phyloP scores from a whole-genome alignment of 129 eudicot genomes.

The Helichrysum umbraculigerum region DNA sequence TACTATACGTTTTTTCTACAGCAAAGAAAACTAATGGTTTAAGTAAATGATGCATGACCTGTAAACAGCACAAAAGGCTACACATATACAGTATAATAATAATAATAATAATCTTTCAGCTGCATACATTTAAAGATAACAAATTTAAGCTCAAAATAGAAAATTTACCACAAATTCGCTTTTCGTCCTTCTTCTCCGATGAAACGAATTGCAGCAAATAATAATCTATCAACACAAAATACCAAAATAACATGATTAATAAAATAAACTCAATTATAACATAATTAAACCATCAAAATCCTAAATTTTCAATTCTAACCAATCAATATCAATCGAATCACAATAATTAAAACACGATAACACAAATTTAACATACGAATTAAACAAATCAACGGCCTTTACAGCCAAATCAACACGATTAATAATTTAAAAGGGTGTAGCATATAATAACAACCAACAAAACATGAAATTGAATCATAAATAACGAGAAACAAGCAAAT shows the following conservation, averaged over 20 bases:
- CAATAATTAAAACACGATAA: neutral
- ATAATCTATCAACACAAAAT: constrained; percentile 4
- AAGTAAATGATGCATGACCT: constrained; percentile 4
- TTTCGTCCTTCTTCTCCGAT: constrained; percentile 19
- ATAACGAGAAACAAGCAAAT: neutral
- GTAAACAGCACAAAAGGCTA: constrained; percentile 19
- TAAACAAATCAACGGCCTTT: constrained; percentile 14
- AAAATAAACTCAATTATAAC: constrained; percentile 17
- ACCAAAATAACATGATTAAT: neutral
- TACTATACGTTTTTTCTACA: too few species aligned
- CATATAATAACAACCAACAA: neutral
- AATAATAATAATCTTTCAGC: neutral
- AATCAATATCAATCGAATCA: constrained; percentile 9
- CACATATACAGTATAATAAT: neutral
- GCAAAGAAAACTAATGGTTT: neutral
- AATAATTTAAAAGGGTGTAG: neutral
- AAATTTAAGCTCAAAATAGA: neutral
- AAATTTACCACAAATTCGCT: constrained; percentile 21
- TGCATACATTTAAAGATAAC: neutral
- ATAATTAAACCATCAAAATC: neutral
- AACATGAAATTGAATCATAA: constrained; percentile 20
- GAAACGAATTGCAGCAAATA: constrained; percentile 24
- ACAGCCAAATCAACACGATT: constrained; percentile 1
- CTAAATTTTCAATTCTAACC: neutral
- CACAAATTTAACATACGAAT: neutral